Evolutionary conservation across 1,284 basidiomycete species (phyloP), one percentile per base, ranked within the genome.

Genomic region (Cutaneotrichosporon sp.): DNA sequence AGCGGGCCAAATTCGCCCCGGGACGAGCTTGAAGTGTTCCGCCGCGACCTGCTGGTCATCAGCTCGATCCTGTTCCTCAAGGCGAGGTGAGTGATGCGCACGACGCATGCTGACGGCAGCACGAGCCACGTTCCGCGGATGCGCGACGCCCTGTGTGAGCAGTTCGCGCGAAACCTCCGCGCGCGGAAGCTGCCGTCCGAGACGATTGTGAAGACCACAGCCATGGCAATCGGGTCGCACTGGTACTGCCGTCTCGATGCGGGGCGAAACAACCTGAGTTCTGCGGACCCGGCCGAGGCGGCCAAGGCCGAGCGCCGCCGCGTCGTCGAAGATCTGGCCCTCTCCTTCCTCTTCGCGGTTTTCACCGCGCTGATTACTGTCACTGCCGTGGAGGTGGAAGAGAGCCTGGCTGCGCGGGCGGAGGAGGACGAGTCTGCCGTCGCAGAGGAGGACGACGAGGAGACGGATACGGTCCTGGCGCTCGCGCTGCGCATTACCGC

Each of bases 401-500:
- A 75, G 11, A 65, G 68, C 20, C 56, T 67, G 31, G 43, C 61
- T 12, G 46, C 54, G 12, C 29, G 46, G 1, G 20, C 22, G 8
- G 38, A n/a, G 9, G 35, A 87, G 66, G 43, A 56, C 38, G 52
- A 56, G 24, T 59, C 54, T 11, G 59, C 68, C 17, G 33, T 63
- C 19, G 61, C 51, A 9, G 38, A 55, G 70, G 74, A 59, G 32
- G 60, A 60, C 42, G 67, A 17, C 77, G 79, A 14, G 2, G 44
- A 52, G 14, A n/a, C 44, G 12, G 76, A 82, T 57, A 82, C 51
- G 3, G 49, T 39, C 5, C 48, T 55, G 4, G 52, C 59, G 26
- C 78, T 90, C 5, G 87, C 88, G 5, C 84, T 86, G 64, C 80
- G 82, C 32, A 93, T 97, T 65, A 87, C 87, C 1, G 90, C 90